Conservation (phyloP, 176 grass and related monocot genomes). For the Rhipidocladum racemiflorum region DNA sequence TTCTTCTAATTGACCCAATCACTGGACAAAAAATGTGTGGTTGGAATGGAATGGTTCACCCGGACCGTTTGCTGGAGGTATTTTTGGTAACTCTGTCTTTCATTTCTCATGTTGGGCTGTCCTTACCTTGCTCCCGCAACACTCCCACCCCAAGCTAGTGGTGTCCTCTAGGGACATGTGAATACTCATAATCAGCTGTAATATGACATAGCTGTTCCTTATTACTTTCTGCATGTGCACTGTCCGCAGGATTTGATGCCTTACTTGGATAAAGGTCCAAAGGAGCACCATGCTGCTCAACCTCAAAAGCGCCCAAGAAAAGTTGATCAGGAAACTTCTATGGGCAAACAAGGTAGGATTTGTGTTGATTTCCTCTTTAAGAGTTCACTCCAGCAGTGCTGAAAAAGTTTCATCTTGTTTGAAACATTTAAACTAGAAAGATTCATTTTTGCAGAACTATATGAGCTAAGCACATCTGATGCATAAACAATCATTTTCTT, state of each 20-base stretch:
- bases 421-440: not conserved
- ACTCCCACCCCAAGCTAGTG: not conserved
- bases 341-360: slow-evolving; percentile 46
- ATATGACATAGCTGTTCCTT: not conserved
- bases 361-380: not conserved
- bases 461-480: not conserved
- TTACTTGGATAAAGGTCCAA: slow-evolving; percentile 91
- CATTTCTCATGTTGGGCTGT: not conserved
- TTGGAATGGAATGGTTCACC: slow-evolving; percentile 92
- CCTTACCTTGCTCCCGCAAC: no score
- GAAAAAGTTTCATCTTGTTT: not conserved
- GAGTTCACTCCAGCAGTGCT: not conserved
- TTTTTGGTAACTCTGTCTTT: not conserved
- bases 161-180: not conserved
- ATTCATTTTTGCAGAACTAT: not conserved
- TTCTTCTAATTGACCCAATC: slow-evolving; percentile 85
- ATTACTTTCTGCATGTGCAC: slow-evolving; percentile 7
- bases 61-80: slow-evolving; percentile 93
- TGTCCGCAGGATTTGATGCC: slow-evolving; percentile 79
- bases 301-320: slow-evolving; percentile 92
- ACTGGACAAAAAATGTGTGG: slow-evolving; percentile 90
- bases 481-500: not conserved
- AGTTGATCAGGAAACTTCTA: slow-evolving; percentile 50
- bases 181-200: not conserved
- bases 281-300: slow-evolving; percentile 73